These are phyloP conservation scores for Scheffersomyces parashehatae DNA, from an alignment of 1,139 yeast species.

Conservation along the genomic window DNA sequence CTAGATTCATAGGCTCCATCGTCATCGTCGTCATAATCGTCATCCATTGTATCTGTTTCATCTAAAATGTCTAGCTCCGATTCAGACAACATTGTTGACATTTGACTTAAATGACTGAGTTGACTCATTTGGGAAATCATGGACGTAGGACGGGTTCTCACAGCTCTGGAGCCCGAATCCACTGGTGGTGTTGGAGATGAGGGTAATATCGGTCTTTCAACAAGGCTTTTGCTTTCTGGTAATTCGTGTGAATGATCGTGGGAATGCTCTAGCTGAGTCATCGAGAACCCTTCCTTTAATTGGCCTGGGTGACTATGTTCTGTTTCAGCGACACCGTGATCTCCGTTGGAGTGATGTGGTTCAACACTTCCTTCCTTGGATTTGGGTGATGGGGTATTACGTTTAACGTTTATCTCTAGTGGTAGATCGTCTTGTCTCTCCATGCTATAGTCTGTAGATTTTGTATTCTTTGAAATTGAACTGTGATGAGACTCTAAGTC, in stretches of 20 bases:
- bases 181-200: background rate
- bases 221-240: background rate
- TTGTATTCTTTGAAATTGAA: background rate
- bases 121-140: constrained; percentile 65
- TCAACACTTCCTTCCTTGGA: background rate
- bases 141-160: constrained; percentile 59
- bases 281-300: background rate
- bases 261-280: background rate
- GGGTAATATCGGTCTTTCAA: too few species aligned
- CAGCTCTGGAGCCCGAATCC: constrained; percentile 5
- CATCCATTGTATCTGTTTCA: constrained; percentile 50
- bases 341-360: background rate
- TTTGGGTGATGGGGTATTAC: background rate
- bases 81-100: constrained; percentile 51
- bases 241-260: background rate
- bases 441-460: background rate
- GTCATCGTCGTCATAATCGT: constrained; percentile 38
- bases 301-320: constrained; percentile 1
- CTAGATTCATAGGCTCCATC: constrained; percentile 36
- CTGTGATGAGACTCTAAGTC: constrained; percentile 1
- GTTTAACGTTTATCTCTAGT: constrained; percentile 5
- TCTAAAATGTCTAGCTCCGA: constrained; percentile 44
- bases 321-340: background rate
- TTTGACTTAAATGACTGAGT: constrained; percentile 55
- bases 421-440: background rate